Percentiles rank a stretch among this genome's conserved stretches.
Conservation (phyloP, 805 yeast species). For the Starmerella kuoi region DNA sequence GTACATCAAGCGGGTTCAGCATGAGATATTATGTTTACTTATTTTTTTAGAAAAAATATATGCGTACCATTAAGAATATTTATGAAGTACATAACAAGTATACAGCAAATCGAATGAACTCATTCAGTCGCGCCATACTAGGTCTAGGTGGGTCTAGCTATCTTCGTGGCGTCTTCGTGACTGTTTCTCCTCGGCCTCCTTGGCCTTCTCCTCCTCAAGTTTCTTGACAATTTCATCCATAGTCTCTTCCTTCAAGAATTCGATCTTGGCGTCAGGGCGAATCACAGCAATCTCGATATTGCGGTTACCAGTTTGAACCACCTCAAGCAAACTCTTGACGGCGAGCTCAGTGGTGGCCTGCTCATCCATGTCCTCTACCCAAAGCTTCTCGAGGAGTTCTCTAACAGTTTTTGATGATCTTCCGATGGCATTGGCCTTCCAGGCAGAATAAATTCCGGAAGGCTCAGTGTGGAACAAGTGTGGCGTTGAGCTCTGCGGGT, state of each 20-base stretch:
- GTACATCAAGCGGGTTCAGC: too few species aligned
- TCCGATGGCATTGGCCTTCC: constrained; percentile 98
- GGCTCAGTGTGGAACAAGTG: constrained; percentile 92
- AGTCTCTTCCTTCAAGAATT: constrained; percentile 51
- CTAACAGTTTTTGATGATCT: constrained; percentile 89
- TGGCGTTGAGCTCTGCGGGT: constrained; percentile 68
- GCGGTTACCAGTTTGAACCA: constrained; percentile 94
- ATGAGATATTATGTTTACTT: too few species aligned
- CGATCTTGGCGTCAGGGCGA: constrained; percentile 53
- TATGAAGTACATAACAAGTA: too few species aligned
- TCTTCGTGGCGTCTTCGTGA: constrained; percentile 34
- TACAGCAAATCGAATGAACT: too few species aligned
- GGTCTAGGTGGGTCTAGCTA: background rate
- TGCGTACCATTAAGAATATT: too few species aligned
- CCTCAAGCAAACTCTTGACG: constrained; percentile 79
- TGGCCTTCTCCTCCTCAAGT: constrained; percentile 79
- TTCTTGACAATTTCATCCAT: constrained; percentile 63
- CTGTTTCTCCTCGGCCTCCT: constrained; percentile 39
- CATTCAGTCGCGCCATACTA: too few species aligned
- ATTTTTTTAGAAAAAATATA: too few species aligned
- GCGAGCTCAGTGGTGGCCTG: constrained; percentile 70
- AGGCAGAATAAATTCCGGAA: constrained; percentile 89
- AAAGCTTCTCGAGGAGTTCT: constrained; percentile 86
- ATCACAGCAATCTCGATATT: constrained; percentile 87
- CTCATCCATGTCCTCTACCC: constrained; percentile 45